These are phyloP conservation scores for Cylindrotheca closterium DNA, from an alignment of 108 stramenopile species.

Conservation along the genomic window DNA sequence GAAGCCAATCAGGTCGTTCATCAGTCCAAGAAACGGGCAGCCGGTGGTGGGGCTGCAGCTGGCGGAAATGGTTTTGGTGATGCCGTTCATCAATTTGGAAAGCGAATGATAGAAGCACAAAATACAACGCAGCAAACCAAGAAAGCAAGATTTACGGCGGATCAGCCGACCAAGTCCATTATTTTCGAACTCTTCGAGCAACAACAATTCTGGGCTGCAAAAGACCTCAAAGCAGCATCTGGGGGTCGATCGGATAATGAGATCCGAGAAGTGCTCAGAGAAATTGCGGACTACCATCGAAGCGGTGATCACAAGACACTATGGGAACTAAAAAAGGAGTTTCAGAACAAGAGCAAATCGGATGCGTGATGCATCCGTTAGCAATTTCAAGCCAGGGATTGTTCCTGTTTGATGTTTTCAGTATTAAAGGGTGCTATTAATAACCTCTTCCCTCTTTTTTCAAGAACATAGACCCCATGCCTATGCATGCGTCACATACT, in stretches of 20 bases:
- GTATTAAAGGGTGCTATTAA: no score
- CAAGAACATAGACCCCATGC: no score
- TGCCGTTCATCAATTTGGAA: constrained; percentile 74
- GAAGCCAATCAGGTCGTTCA: constrained; percentile 57
- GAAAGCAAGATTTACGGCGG: constrained; percentile 49
- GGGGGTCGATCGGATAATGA: constrained; percentile 69
- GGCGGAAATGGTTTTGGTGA: constrained; percentile 62
- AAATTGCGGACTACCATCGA: constrained; percentile 80
- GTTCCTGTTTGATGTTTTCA: no score
- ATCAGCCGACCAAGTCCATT: constrained; percentile 55
- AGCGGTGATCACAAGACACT: constrained; percentile 80
- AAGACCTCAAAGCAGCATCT: constrained; percentile 58
- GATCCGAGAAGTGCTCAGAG: constrained; percentile 66
- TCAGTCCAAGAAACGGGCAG: constrained; percentile 22
- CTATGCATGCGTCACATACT: no score
- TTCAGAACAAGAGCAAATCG: constrained; percentile 31
- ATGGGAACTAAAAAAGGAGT: constrained; percentile 51
- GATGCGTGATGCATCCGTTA: no score
- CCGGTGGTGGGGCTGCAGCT: constrained; percentile 11
- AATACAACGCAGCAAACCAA: constrained; percentile 9
- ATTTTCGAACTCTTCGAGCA: constrained; percentile 80
- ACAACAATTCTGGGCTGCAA: constrained; percentile 70
- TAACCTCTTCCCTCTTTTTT: no score
- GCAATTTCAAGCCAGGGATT: no score
- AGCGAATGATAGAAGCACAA: constrained; percentile 52